Evolutionary conservation across 2,329 filamentous ascomycete genomes (phyloP), one percentile per base, ranked within the genome.

Genomic region (Fusarium buxicola): DNA sequence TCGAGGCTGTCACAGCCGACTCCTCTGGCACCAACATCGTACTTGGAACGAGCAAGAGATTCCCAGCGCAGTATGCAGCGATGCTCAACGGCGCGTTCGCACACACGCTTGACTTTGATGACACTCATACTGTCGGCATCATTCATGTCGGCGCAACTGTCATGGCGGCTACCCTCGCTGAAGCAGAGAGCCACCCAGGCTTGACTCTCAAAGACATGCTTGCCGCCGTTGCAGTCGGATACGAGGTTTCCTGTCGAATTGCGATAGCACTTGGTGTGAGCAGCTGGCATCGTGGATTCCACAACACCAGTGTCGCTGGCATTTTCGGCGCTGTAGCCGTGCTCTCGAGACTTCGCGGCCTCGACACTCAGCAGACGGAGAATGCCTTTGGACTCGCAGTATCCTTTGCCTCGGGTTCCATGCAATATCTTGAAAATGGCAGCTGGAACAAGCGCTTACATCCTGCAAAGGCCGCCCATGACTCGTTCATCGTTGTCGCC

Each of bases 361-460:
- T 51, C 11, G 8, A 39, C 21, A 7, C 34, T 34, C 39, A 4
- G 18, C 5, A 11, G 2, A 46, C 43, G 12, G 34, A 45, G 21
- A 25, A 45, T 30, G 53, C 53, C 10, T 56, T 56, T n/a, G 53
- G 53, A 7, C n/a, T 56, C n/a, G 46, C 53, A 1, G 38, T 56
- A 3, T 56, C 53, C 21, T 45, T 45, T 4, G 53, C 53, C 2
- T 35, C 53, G 2, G 46, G 53, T 4, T 51, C 53, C 3, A 56
- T 56, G 53, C 53, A 56, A 8, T 56, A 56, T 24, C 28, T 56
- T 8, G 46, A 50, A 16, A 56, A 56, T 9, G 53, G 46, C 24
- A 56, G 53, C 40, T 56, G 53, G 53, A 56, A 56, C 9, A 56
- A 56, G 46, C 38, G 53, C 7, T 34, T 56, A 3, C 53, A 51